Conservation (phyloP, 257 asterid species). For the Gardenia jasminoides region DNA sequence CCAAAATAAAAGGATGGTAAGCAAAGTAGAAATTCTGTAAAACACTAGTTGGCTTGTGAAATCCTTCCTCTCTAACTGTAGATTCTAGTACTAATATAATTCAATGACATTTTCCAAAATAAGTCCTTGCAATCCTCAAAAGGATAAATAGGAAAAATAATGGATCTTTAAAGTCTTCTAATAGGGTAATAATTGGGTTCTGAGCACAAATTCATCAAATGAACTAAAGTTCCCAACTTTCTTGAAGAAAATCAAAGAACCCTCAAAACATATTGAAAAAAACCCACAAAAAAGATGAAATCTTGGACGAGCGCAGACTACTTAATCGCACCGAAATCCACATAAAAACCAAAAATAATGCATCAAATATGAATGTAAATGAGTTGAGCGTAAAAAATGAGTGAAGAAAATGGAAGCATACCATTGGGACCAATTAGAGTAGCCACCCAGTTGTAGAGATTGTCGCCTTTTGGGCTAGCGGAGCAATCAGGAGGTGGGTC, state of each 20-base stretch:
- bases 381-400: too few species aligned
- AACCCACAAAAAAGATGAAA: neutral
- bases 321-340: neutral
- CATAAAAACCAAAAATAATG: neutral
- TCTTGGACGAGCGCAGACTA: neutral
- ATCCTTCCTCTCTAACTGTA: too few species aligned
- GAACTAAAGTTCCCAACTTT: too few species aligned
- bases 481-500: slow-evolving; percentile 89
- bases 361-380: too few species aligned
- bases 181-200: too few species aligned
- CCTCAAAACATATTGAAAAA: too few species aligned
- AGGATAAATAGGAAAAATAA: too few species aligned
- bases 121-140: neutral
- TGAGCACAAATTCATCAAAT: too few species aligned
- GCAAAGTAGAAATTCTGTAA: too few species aligned
- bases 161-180: too few species aligned
- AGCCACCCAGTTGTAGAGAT: slow-evolving; percentile 98
- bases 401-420: neutral
- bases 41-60: neutral
- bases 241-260: too few species aligned
- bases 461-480: slow-evolving; percentile 98
- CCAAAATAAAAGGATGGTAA: too few species aligned
- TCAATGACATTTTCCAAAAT: neutral
- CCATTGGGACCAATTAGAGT: slow-evolving; percentile 87
- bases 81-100: neutral